These are phyloP conservation scores for Fallopia convolvulus DNA, from an alignment of 148 eudicot species.

Conservation along the genomic window DNA sequence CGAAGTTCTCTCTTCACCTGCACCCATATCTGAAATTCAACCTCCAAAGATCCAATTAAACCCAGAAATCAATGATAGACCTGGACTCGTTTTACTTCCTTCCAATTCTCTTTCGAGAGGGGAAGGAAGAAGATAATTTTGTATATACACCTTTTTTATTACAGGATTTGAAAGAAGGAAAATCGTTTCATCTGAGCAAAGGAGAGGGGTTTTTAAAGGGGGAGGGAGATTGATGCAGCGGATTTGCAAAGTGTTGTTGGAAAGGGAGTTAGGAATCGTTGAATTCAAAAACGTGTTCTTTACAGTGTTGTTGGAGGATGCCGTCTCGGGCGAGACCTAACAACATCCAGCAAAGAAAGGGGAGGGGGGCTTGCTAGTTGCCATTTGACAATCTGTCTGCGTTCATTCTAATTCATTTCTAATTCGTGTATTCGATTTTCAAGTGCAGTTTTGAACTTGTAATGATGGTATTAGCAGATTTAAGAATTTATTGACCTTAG, in stretches of 20 bases:
- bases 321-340: constrained; percentile 3
- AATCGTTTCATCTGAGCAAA: neutral
- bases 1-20: constrained; percentile 1
- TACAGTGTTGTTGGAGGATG: neutral
- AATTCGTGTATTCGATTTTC: too few species aligned
- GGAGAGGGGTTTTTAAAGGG: neutral
- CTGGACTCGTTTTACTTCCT: neutral
- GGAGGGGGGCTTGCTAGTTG: too few species aligned
- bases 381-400: too few species aligned
- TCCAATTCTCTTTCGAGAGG: neutral
- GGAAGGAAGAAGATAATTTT: neutral
- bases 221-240: neutral
- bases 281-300: constrained; percentile 7
- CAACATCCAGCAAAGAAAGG: neutral
- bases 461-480: too few species aligned
- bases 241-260: neutral
- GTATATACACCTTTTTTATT: neutral
- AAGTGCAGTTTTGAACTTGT: too few species aligned
- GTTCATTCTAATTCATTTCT: too few species aligned
- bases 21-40: constrained; percentile 8
- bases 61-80: neutral
- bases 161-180: neutral
- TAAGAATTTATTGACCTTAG: too few species aligned
- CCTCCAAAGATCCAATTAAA: neutral
- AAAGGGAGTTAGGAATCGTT: neutral